A percentile compares a stretch with the other conserved stretches of the same genome.
Evolutionary conservation across 2,329 filamentous ascomycete genomes (phyloP).

Genomic region (Proliferodiscus dingleyae): DNA sequence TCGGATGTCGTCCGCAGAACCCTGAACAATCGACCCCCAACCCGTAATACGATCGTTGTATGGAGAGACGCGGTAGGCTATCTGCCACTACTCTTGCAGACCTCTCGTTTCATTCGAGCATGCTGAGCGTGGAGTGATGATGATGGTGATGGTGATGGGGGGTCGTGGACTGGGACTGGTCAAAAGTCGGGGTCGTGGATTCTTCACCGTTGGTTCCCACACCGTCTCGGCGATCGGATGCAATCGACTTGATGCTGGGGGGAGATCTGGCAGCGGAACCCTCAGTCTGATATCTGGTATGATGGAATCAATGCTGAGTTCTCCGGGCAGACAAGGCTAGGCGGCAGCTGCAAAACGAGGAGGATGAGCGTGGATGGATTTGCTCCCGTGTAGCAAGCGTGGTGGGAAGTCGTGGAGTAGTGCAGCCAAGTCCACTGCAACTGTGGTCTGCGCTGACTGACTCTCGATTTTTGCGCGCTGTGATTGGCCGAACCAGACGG

Average conservation of each 20-base stretch:
- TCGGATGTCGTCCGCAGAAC: not conserved
- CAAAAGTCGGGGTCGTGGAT: not conserved
- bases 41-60: not conserved
- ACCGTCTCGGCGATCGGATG: not conserved
- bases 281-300: not conserved
- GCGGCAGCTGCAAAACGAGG: not conserved
- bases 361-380: not conserved
- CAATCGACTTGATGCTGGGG: not conserved
- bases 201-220: too few relatives aligned
- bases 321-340: not conserved
- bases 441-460: too few relatives aligned
- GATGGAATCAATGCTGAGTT: not conserved
- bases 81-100: not conserved
- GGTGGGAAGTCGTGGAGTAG: not conserved
- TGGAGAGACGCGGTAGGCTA: not conserved
- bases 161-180: too few relatives aligned
- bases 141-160: not conserved
- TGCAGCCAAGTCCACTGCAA: too few relatives aligned
- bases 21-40: not conserved
- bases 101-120: not conserved
- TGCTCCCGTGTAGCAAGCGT: not conserved
- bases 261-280: not conserved
- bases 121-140: not conserved
- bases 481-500: too few relatives aligned
- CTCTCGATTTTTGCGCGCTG: too few relatives aligned